phyloP scores from a whole-genome alignment of 148 eudicot genomes.

The Bassia scoparia region DNA sequence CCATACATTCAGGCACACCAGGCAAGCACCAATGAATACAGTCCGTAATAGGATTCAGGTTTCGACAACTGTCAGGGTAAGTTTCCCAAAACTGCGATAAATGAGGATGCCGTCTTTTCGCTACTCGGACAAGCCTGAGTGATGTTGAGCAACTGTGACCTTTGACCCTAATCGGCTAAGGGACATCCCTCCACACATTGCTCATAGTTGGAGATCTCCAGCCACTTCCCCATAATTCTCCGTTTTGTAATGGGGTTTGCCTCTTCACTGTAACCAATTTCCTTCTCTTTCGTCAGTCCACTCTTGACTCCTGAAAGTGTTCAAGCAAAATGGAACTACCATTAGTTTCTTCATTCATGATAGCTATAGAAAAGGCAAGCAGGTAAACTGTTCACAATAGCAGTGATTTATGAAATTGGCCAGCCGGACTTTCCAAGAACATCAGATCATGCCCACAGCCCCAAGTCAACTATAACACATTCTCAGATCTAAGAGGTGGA shows the following conservation, averaged over 20 bases:
- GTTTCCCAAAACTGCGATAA: slow-evolving; percentile 95
- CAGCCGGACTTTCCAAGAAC: neutral
- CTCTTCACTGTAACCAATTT: slow-evolving; percentile 78
- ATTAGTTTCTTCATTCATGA: neutral
- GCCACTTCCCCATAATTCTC: slow-evolving; percentile 81
- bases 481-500: neutral
- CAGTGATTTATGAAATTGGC: neutral
- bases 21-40: slow-evolving; percentile 97
- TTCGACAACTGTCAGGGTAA: slow-evolving; percentile 57
- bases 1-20: slow-evolving; percentile 87
- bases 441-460: too few species aligned
- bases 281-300: slow-evolving; percentile 78
- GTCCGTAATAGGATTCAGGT: slow-evolving; percentile 77
- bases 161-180: slow-evolving; percentile 55
- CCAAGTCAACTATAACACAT: too few species aligned
- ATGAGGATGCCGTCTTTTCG: slow-evolving; percentile 96
- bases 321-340: neutral
- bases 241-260: slow-evolving; percentile 47
- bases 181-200: slow-evolving; percentile 61
- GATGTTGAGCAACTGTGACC: slow-evolving; percentile 73
- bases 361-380: neutral
- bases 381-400: neutral
- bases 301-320: slow-evolving; percentile 59
- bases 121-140: slow-evolving; percentile 89
- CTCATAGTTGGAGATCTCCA: slow-evolving; percentile 83